Percentiles rank a stretch among this genome's conserved stretches.
These are phyloP conservation scores for Diversispora eburnea DNA, from an alignment of 192 early-diverging fungal species.

Conservation along the genomic window DNA sequence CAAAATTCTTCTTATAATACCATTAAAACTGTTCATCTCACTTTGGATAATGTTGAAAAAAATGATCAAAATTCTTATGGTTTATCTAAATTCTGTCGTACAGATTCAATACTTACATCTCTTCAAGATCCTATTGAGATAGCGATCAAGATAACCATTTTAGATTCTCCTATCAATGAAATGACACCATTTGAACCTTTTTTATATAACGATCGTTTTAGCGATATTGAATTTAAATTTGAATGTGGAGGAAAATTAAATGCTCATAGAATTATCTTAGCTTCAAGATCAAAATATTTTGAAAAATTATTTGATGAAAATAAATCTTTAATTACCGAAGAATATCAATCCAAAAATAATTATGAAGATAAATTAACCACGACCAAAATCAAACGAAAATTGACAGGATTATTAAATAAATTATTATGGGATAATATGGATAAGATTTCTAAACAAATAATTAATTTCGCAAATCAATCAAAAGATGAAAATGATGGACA, in stretches of 20 bases:
- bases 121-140: not conserved
- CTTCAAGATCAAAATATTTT: conserved; percentile 16
- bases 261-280: conserved; percentile 14
- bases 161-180: not conserved
- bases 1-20: not conserved
- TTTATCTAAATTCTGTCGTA: not conserved
- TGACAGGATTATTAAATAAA: not conserved
- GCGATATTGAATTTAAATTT: conserved; percentile 22
- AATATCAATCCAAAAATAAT: not conserved
- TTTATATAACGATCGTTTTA: conserved; percentile 4
- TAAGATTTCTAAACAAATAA: not conserved
- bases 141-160: not conserved
- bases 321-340: not conserved
- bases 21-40: not conserved
- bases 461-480: not conserved
- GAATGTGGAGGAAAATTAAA: conserved; percentile 14
- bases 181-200: not conserved
- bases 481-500: not conserved
- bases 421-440: not conserved
- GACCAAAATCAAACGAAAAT: not conserved
- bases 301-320: conserved; percentile 5
- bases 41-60: not conserved
- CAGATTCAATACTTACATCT: not conserved
- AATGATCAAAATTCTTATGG: not conserved
- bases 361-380: not conserved